These are phyloP conservation scores for Eimeria maxima DNA, from an alignment of 169 alveolate species.

Conservation along the genomic window DNA sequence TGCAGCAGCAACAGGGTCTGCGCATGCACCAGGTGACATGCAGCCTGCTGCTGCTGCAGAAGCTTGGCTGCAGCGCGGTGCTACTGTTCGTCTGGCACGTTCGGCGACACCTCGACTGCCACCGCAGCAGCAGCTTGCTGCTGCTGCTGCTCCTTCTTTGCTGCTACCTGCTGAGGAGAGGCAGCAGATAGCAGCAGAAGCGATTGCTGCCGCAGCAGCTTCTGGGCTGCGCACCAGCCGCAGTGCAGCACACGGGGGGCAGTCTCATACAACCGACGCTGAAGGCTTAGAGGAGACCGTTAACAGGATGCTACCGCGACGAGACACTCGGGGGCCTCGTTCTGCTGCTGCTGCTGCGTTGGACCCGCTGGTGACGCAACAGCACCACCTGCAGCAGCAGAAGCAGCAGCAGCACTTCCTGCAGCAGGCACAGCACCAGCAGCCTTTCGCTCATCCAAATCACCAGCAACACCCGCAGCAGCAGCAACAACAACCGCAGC, in stretches of 20 bases:
- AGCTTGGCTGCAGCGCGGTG: constrained; percentile 60
- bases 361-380: constrained; percentile 58
- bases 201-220: constrained; percentile 72
- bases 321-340: constrained; percentile 31
- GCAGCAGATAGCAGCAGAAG: constrained; percentile 58
- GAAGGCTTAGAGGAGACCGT: constrained; percentile 42
- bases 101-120: constrained; percentile 35
- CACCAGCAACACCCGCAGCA: constrained; percentile 51
- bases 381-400: constrained; percentile 54
- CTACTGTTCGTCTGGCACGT: neutral
- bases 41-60: constrained; percentile 47
- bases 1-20: neutral
- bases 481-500: constrained; percentile 42
- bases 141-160: constrained; percentile 10
- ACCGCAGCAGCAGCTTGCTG: constrained; percentile 43
- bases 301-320: neutral
- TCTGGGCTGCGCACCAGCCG: constrained; percentile 37
- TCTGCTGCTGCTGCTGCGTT: constrained; percentile 67
- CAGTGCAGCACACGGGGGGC: neutral
- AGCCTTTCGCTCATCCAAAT: constrained; percentile 6
- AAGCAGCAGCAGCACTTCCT: constrained; percentile 51
- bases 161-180: constrained; percentile 27
- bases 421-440: constrained; percentile 39
- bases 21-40: neutral
- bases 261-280: neutral